Percentiles rank a stretch among this genome's conserved stretches.
Evolutionary conservation across 768 basidiomycete species (phyloP).

Genomic region (Rhodotorula taiwanensis): DNA sequence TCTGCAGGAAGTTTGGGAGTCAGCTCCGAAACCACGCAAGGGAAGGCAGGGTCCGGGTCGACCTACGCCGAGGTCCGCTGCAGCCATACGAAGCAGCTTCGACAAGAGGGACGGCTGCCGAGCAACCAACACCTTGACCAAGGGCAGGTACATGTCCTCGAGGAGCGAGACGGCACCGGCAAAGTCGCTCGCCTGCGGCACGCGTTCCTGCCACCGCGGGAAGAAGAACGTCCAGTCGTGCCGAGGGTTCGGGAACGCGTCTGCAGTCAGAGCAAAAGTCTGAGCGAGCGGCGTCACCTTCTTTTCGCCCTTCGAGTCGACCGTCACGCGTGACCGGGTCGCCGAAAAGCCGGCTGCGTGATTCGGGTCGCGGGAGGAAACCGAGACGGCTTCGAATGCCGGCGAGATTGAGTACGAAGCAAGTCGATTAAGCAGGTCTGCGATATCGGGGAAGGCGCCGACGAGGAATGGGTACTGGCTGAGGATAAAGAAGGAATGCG

Average conservation of each 20-base stretch:
- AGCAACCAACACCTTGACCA: conserved; percentile 10
- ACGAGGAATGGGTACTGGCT: conserved; percentile 78
- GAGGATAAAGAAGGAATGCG: conserved; percentile 69
- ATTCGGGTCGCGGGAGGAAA: not conserved
- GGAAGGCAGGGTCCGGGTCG: not conserved
- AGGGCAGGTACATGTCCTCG: conserved; percentile 22
- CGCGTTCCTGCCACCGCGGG: conserved; percentile 31
- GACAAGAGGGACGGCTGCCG: conserved; percentile 19
- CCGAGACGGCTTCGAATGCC: conserved; percentile 52
- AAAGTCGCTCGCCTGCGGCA: conserved; percentile 15
- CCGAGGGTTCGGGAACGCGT: conserved; percentile 11
- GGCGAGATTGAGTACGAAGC: conserved; percentile 62
- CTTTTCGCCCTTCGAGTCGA: conserved; percentile 37
- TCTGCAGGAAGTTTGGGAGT: too few species aligned
- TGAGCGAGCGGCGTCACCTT: conserved; percentile 20
- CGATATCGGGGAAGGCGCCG: conserved; percentile 70
- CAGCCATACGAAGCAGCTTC: conserved; percentile 18
- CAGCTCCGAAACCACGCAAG: too few species aligned
- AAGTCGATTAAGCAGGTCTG: conserved; percentile 75
- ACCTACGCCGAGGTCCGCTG: conserved; percentile 17
- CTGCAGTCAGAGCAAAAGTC: not conserved
- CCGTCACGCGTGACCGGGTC: not conserved
- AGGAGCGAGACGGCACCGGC: conserved; percentile 19
- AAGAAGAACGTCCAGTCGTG: conserved; percentile 38
- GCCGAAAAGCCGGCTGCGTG: conserved; percentile 20